Base-by-base conservation (phyloP, 768 basidiomycete species). In the Udeniomyces megalosporus region DNA sequence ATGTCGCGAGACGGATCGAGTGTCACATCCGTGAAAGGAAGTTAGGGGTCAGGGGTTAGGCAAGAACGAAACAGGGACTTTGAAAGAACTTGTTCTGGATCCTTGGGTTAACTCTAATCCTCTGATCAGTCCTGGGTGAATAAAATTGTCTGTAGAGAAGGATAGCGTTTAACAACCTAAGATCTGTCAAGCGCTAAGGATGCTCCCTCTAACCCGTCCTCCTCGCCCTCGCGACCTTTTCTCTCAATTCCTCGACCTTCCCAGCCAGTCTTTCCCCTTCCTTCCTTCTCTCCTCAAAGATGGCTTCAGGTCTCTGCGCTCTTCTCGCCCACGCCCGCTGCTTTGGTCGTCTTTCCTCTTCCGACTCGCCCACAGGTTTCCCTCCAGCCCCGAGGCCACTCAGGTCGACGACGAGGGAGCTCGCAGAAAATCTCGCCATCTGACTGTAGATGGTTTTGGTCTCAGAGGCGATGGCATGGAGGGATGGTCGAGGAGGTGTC, bases 391-490 rank as follows among this genome's bases (percentile, higher is more conserved):
- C 54, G 3, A 58, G 8, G 1, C 53, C 67, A 0, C 85, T 83
- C 28, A 99, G 77, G 72, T 97, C 92, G 42, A 99, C 86, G 31
- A 99, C 84, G 5, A 81, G 79, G 0, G 88, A 85, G 2, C 83
- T 81, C 0, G 89, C 82, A 1, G 90, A 87, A 72, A 86, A 88
- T 67, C 80, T 79, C 68, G 92, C 83, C 10, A 96, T 85, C 66
- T 93, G 87, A n/a, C 85, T 81, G 69, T 88, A 91, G 22, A 99
- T 77, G 46, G 84, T 71, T 73, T 87, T 93, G 1, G 86, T 85
- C 72, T 95, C 88, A 0, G 83, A 85, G 1, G 83, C 76, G 48
- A 96, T 77, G 0, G 85, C 79, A 44, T 82, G 82, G 17, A 87
- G 70, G 2, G 81, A 82, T 78, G 80, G 22, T 78, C 68, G 26